A percentile compares a stretch with the other conserved stretches of the same genome.
phyloP scores from a whole-genome alignment of 108 stramenopile genomes.

The Cyclotella baltica region DNA sequence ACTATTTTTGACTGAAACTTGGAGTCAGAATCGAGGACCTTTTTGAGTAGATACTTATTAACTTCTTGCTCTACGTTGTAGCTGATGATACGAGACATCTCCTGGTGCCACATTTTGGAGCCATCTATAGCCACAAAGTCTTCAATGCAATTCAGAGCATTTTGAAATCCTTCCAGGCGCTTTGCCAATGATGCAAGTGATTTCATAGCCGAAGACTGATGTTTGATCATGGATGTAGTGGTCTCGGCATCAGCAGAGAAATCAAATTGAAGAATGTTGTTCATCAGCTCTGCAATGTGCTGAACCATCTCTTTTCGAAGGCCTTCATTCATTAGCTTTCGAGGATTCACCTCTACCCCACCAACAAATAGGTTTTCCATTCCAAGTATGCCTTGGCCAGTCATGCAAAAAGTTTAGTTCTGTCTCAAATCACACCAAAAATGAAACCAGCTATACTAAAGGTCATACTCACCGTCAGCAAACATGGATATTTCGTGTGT shows the following conservation, averaged over 20 bases:
- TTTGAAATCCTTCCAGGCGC: constrained; percentile 55
- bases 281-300: constrained; percentile 53
- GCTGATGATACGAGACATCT: constrained; percentile 57
- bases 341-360: constrained; percentile 66
- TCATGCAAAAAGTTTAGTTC: background rate
- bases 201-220: constrained; percentile 38
- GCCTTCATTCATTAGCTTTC: constrained; percentile 65
- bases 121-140: constrained; percentile 69
- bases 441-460: background rate
- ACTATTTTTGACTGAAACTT: constrained; percentile 56
- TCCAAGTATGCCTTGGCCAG: constrained; percentile 49
- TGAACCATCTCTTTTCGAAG: constrained; percentile 65
- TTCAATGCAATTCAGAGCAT: constrained; percentile 64
- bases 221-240: constrained; percentile 36
- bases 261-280: constrained; percentile 54
- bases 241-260: constrained; percentile 52
- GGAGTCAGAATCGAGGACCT: constrained; percentile 54
- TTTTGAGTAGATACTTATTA: constrained; percentile 65
- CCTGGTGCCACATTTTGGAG: constrained; percentile 70
- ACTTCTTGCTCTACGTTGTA: constrained; percentile 71
- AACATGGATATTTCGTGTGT: constrained; percentile 70
- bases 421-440: background rate
- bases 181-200: constrained; percentile 35
- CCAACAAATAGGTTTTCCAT: constrained; percentile 75
- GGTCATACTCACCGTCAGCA: constrained; percentile 54